phyloP scores from a whole-genome alignment of 768 basidiomycete species.

The Amanita pallidorosea region DNA sequence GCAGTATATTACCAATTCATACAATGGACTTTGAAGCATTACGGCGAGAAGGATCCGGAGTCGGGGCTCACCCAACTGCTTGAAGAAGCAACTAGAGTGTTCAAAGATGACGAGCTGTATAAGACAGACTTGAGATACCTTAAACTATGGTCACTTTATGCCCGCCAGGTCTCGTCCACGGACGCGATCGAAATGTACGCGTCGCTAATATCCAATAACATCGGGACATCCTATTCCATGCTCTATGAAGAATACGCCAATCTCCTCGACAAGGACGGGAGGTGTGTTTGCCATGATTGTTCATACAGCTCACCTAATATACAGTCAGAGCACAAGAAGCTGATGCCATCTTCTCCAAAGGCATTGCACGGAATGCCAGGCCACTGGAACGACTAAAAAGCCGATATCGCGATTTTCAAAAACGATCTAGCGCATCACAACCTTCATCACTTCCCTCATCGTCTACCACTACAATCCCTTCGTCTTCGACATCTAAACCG shows the following conservation, averaged over 20 bases:
- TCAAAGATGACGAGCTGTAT: constrained; percentile 77
- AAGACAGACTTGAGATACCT: constrained; percentile 84
- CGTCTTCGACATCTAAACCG: constrained; percentile 8
- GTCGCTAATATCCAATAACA: constrained; percentile 59
- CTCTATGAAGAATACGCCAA: constrained; percentile 90
- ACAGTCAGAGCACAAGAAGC: constrained; percentile 58
- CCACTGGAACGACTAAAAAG: constrained; percentile 80
- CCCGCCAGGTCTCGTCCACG: constrained; percentile 65
- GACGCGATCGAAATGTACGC: constrained; percentile 63
- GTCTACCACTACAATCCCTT: constrained; percentile 16
- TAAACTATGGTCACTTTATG: constrained; percentile 85
- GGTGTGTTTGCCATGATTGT: constrained; percentile 39
- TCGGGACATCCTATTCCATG: constrained; percentile 67
- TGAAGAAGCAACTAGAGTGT: constrained; percentile 73
- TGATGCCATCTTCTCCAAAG: constrained; percentile 69
- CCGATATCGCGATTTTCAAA: constrained; percentile 71
- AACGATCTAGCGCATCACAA: constrained; percentile 33
- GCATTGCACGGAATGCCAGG: constrained; percentile 71
- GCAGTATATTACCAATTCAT: constrained; percentile 81
- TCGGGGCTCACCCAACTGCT: constrained; percentile 76
- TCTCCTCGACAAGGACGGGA: constrained; percentile 62
- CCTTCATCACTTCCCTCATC: constrained; percentile 21
- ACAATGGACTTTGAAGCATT: constrained; percentile 80
- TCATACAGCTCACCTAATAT: not conserved
- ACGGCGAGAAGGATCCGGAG: constrained; percentile 52